Evolutionary conservation across 1,284 basidiomycete genomes (phyloP).

Genomic region (Athelia sp.): DNA sequence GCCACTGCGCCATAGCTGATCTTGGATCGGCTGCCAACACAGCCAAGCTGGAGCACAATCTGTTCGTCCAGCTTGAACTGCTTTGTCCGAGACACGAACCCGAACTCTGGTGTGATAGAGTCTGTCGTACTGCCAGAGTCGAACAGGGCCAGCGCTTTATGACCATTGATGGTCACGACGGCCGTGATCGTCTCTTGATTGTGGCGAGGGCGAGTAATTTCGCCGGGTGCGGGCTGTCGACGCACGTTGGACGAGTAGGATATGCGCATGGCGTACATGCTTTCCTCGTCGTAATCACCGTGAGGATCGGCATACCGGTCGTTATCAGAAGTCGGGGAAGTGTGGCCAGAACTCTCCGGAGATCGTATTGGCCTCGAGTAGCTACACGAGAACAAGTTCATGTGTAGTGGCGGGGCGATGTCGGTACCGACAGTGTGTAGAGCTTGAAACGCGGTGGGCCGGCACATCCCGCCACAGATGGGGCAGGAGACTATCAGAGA

Average conservation of each 20-base stretch:
- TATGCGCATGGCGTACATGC: background rate
- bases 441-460: too few relatives aligned
- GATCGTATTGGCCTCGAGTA: too few relatives aligned
- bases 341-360: too few relatives aligned
- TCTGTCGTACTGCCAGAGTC: constrained; percentile 19
- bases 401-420: too few relatives aligned
- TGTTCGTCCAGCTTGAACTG: constrained; percentile 16
- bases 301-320: too few relatives aligned
- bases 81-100: constrained; percentile 4
- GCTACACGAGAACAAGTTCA: too few relatives aligned
- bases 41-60: constrained; percentile 17
- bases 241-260: background rate
- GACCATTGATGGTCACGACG: constrained; percentile 13
- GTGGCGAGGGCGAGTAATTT: background rate
- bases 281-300: background rate
- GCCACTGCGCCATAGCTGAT: constrained; percentile 19
- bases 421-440: too few relatives aligned
- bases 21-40: constrained; percentile 16
- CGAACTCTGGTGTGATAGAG: constrained; percentile 16
- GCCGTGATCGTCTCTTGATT: background rate
- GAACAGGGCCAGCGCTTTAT: constrained; percentile 13
- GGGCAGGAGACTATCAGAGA: too few relatives aligned
- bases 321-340: too few relatives aligned
- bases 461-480: too few relatives aligned
- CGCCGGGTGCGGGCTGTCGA: background rate